These are phyloP conservation scores for Coemansia sp. DNA, from an alignment of 192 early-diverging fungal species.

Conservation along the genomic window DNA sequence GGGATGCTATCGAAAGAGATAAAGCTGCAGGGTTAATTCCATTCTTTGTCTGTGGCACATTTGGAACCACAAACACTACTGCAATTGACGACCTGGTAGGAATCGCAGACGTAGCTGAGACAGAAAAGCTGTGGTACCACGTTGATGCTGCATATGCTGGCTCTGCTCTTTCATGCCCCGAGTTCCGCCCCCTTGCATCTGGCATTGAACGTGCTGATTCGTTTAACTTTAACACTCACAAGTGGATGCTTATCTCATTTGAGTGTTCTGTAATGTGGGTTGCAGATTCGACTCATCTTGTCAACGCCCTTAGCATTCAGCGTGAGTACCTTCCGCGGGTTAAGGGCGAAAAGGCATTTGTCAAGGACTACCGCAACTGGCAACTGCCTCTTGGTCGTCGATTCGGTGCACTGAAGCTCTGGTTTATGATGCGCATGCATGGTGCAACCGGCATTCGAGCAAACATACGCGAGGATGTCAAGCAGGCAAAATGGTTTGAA, in stretches of 20 bases:
- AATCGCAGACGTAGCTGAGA: slow-evolving; percentile 41
- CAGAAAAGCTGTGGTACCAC: slow-evolving; percentile 51
- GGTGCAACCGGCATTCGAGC: slow-evolving; percentile 42
- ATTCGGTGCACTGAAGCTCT: slow-evolving; percentile 55
- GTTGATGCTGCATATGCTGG: slow-evolving; percentile 60
- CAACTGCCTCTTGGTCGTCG: slow-evolving; percentile 50
- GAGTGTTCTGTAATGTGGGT: slow-evolving; percentile 55
- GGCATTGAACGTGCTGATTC: slow-evolving; percentile 54
- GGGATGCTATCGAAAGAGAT: slow-evolving; percentile 41
- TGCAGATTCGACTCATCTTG: slow-evolving; percentile 26
- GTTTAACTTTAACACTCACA: slow-evolving; percentile 56
- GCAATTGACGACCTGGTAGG: slow-evolving; percentile 53
- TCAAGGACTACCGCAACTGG: slow-evolving; percentile 54
- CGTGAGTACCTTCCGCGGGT: slow-evolving; percentile 41
- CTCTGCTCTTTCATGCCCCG: slow-evolving; percentile 52
- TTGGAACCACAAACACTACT: slow-evolving; percentile 56
- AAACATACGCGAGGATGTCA: slow-evolving; percentile 35
- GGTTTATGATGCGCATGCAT: slow-evolving; percentile 55
- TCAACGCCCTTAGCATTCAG: slow-evolving; percentile 37
- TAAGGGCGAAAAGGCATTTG: slow-evolving; percentile 17
- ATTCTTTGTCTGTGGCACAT: slow-evolving; percentile 53
- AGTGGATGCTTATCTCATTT: slow-evolving; percentile 55
- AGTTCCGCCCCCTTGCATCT: slow-evolving; percentile 33
- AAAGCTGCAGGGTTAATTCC: slow-evolving; percentile 48
- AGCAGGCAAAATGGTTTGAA: slow-evolving; percentile 23